Percentiles rank a stretch among this genome's conserved stretches.
These are phyloP conservation scores for Crithidia expoeki DNA, from an alignment of 208 protist species.

Conservation along the genomic window DNA sequence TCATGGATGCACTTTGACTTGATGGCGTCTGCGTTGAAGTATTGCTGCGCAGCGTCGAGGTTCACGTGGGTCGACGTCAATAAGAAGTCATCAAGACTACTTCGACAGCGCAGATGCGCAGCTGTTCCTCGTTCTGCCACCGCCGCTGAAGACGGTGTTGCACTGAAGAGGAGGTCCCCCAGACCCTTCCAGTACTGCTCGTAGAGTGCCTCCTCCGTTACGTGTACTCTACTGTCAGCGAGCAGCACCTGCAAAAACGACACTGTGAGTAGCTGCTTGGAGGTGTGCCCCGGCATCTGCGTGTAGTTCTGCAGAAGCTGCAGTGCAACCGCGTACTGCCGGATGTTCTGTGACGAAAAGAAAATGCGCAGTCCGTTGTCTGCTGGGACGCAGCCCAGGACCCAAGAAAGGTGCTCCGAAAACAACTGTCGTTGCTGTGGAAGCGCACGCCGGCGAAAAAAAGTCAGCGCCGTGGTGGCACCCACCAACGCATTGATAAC, in stretches of 20 bases:
- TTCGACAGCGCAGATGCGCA: conserved; percentile 13
- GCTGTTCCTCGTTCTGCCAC: neutral
- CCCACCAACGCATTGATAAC: neutral
- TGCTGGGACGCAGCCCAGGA: conserved; percentile 20
- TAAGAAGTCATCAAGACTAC: conserved; percentile 51
- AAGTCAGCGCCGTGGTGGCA: conserved; percentile 21
- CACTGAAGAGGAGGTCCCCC: conserved; percentile 28
- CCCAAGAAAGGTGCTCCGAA: conserved; percentile 23
- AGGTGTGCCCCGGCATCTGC: neutral
- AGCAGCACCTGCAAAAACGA: conserved; percentile 26
- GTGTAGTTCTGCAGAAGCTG: conserved; percentile 19
- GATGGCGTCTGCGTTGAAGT: conserved; percentile 52
- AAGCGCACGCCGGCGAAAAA: conserved; percentile 25
- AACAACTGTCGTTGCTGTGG: conserved; percentile 11
- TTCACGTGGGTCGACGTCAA: conserved; percentile 42
- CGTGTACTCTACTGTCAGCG: conserved; percentile 5
- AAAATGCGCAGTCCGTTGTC: conserved; percentile 22
- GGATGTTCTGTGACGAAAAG: conserved; percentile 20
- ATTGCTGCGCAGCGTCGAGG: conserved; percentile 22
- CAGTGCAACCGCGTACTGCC: conserved; percentile 13
- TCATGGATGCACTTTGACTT: conserved; percentile 38
- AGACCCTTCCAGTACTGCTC: conserved; percentile 30
- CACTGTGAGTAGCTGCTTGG: conserved; percentile 11
- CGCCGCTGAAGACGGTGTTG: neutral
- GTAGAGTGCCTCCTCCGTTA: conserved; percentile 19